Conservation (phyloP, 257 asterid genomes). For the Fraxinus anomala region DNA sequence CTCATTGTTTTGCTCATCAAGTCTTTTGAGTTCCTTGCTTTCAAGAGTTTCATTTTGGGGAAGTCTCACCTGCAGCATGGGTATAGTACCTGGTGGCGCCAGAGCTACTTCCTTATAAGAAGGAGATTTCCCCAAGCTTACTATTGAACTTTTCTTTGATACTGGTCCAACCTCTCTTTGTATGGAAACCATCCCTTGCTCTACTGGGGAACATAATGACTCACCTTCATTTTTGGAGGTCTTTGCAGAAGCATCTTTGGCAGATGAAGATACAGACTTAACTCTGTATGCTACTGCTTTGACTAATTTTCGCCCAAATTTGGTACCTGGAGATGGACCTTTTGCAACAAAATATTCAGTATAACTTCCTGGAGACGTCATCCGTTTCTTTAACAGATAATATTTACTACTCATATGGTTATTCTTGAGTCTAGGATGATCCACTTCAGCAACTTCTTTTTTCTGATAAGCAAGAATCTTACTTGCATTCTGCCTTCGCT, state of each 20-base stretch:
- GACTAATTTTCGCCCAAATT: constrained; percentile 72
- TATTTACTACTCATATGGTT: constrained; percentile 62
- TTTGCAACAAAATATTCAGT: constrained; percentile 83
- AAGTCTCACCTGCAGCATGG: constrained; percentile 63
- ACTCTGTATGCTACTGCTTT: constrained; percentile 86
- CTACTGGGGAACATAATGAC: constrained; percentile 45
- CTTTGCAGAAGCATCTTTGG: constrained; percentile 45
- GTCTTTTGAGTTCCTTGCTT: constrained; percentile 34
- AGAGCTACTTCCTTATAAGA: constrained; percentile 97
- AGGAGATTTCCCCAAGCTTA: constrained; percentile 86
- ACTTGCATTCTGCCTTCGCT: constrained; percentile 61
- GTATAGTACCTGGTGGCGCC: constrained; percentile 94
- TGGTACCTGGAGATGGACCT: constrained; percentile 57
- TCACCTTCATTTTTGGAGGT: constrained; percentile 48
- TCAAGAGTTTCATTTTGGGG: constrained; percentile 45
- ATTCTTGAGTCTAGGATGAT: constrained; percentile 57
- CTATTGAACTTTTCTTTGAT: constrained; percentile 69
- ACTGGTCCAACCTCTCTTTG: constrained; percentile 51
- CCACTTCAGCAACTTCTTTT: constrained; percentile 71
- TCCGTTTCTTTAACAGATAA: constrained; percentile 69
- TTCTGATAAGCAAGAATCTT: constrained; percentile 68
- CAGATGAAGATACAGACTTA: constrained; percentile 65
- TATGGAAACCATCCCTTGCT: constrained; percentile 46
- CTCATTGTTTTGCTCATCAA: constrained; percentile 45
- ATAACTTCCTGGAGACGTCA: constrained; percentile 64